phyloP scores from a whole-genome alignment of 352 stramenopile genomes.

The Phytophthora multivora region DNA sequence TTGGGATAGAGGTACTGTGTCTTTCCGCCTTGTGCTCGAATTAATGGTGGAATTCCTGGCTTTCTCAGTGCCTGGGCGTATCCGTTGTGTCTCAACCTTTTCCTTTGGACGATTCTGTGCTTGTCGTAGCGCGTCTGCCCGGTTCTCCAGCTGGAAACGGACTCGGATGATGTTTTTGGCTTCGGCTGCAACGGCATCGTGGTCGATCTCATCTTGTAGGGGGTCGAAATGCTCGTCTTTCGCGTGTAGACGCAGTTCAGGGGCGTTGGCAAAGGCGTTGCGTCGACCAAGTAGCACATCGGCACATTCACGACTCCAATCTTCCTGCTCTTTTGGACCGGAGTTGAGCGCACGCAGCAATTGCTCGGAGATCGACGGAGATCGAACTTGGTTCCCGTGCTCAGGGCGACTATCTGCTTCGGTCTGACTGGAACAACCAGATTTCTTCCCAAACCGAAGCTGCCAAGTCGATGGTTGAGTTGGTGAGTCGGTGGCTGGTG shows the following conservation, averaged over 20 bases:
- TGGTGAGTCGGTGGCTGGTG: conserved; percentile 25
- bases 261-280: conserved; percentile 54
- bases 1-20: not conserved
- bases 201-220: not conserved
- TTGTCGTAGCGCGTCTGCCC: conserved; percentile 42
- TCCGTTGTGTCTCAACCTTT: not conserved
- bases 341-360: conserved; percentile 43
- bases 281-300: conserved; percentile 58
- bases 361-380: conserved; percentile 44
- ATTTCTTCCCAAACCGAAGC: conserved; percentile 59
- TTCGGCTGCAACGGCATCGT: conserved; percentile 15
- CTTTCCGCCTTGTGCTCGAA: not conserved
- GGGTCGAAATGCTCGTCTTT: not conserved
- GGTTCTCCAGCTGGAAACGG: conserved; percentile 53
- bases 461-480: conserved; percentile 57
- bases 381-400: conserved; percentile 3
- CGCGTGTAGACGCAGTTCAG: conserved; percentile 25
- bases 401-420: not conserved
- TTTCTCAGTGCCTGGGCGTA: not conserved
- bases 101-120: not conserved
- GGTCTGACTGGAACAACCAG: not conserved
- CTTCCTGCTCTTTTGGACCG: conserved; percentile 31
- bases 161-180: conserved; percentile 55
- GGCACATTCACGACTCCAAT: conserved; percentile 46
- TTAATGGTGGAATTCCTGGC: not conserved